A percentile compares a stretch with the other conserved stretches of the same genome.
phyloP scores from a whole-genome alignment of 805 yeast species.

The Clavispora asparagi region DNA sequence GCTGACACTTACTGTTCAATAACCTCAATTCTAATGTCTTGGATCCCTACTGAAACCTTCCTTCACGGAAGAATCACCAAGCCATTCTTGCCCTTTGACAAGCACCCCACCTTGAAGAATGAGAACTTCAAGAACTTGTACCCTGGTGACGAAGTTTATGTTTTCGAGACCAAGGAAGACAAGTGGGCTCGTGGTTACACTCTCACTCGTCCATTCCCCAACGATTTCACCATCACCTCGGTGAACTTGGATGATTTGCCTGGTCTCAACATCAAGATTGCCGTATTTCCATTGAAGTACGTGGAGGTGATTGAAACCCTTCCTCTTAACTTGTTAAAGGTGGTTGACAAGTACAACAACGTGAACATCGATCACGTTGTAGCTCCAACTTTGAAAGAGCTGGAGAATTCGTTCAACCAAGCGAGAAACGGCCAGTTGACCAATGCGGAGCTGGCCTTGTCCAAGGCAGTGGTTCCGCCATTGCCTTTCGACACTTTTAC shows the following conservation, averaged over 20 bases:
- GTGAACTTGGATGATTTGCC: slow-evolving; percentile 62
- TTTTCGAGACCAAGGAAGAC: slow-evolving; percentile 57
- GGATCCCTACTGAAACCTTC: slow-evolving; percentile 35
- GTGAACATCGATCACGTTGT: slow-evolving; percentile 14
- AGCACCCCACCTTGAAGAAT: slow-evolving; percentile 33
- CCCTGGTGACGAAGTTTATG: slow-evolving; percentile 73
- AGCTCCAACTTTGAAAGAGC: slow-evolving; percentile 30
- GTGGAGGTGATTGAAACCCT: slow-evolving; percentile 41
- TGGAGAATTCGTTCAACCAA: slow-evolving; percentile 21
- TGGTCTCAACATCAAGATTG: slow-evolving; percentile 47
- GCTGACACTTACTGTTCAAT: not conserved
- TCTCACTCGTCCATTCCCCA: slow-evolving; percentile 62
- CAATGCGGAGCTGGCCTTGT: slow-evolving; percentile 10
- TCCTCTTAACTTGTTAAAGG: slow-evolving; percentile 28
- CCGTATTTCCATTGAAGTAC: slow-evolving; percentile 56
- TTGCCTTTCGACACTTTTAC: slow-evolving; percentile 48
- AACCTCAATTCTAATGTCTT: slow-evolving; percentile 14
- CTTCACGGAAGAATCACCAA: slow-evolving; percentile 34
- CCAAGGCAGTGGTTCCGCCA: slow-evolving; percentile 35
- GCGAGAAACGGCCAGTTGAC: slow-evolving; percentile 15
- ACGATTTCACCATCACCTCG: slow-evolving; percentile 58
- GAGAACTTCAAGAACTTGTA: slow-evolving; percentile 48
- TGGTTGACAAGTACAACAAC: slow-evolving; percentile 26
- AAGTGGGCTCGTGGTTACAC: slow-evolving; percentile 82
- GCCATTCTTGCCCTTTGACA: slow-evolving; percentile 39